Base-by-base conservation (phyloP, 768 basidiomycete genomes). In the Myochromella boudieri region DNA sequence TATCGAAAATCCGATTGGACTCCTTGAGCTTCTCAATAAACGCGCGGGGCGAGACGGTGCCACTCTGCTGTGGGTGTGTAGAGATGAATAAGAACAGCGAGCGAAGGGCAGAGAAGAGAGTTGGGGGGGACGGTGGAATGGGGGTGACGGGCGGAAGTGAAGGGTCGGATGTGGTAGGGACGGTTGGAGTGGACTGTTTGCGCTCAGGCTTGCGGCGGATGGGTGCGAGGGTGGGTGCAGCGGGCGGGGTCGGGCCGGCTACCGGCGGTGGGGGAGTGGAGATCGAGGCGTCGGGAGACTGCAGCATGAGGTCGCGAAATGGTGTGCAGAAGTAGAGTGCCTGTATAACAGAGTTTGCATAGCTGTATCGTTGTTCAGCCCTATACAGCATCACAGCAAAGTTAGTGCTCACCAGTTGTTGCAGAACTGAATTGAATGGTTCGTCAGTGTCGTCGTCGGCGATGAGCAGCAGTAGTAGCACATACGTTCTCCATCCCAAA, bases 271-370 rank as follows among this genome's bases (percentile, higher is more conserved):
- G 40, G 38, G 46, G 52, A 21, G 52, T 50, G 14, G 66, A 63
- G 70, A 48, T 64, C 72, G 74, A 80, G 42, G 68, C 68, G 67
- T 83, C 87, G 43, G 70, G 58, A 49, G 76, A 74, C 56, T 86
- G 89, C n/a, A 87, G 69, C 56, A 97, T 76, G 47, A 97, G 88
- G 40, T 95, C 87, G 41, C 95, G 81, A 64, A 99, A 97, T 1
- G 95, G 95, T 18, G 80, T 70, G 64, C 94, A 97, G 65, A 95
- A 95, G 71, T 97, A 99, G 45, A 98, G 80, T 0, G 97, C 86
- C 66, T 99, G 95, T 12, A 99, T 77, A 18, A 99, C 93, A n/a
- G 95, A 97, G 68, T 98, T 99, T 71, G 89, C 94, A 68, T 99
- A 99, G 70, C 94, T 94, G 64, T 44, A 40, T 22, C 57, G 64